Evolutionary conservation across 192 early-diverging fungal species (phyloP).

Genomic region (Entophlyctis helioformis): DNA sequence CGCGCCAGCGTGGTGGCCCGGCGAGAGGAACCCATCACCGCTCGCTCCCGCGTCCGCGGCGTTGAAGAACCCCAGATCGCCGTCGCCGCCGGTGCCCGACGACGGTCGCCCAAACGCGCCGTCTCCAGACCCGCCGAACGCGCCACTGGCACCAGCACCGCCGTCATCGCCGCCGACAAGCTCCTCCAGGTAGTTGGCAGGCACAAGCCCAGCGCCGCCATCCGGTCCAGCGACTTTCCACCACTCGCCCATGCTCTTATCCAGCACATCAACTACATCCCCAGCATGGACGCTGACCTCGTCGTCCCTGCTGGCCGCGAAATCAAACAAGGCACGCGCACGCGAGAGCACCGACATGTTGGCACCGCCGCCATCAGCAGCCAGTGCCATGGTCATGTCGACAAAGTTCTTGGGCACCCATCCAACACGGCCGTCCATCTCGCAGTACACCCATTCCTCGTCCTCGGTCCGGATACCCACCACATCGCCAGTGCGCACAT

Average conservation of each 20-base stretch:
- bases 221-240: conserved; percentile 23
- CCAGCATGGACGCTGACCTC: conserved; percentile 25
- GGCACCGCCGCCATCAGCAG: too few relatives aligned
- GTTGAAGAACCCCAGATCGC: too few relatives aligned
- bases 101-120: too few relatives aligned
- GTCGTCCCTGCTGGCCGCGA: conserved; percentile 19
- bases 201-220: conserved; percentile 31
- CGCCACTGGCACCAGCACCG: neutral
- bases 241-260: conserved; percentile 29
- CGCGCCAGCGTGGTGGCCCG: too few relatives aligned
- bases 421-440: conserved; percentile 20
- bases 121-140: too few relatives aligned
- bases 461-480: conserved; percentile 46
- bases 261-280: conserved; percentile 23
- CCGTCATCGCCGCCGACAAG: conserved; percentile 2
- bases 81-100: too few relatives aligned
- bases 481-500: conserved; percentile 30
- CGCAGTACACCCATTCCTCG: conserved; percentile 57
- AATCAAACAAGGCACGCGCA: conserved; percentile 28
- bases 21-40: too few relatives aligned
- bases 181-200: conserved; percentile 25
- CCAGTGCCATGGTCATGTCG: too few relatives aligned
- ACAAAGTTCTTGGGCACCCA: conserved; percentile 55
- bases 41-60: too few relatives aligned
- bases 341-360: neutral